Conservation (phyloP, 495 filamentous ascomycete species). For the Hyaloscypha finlandica region DNA sequence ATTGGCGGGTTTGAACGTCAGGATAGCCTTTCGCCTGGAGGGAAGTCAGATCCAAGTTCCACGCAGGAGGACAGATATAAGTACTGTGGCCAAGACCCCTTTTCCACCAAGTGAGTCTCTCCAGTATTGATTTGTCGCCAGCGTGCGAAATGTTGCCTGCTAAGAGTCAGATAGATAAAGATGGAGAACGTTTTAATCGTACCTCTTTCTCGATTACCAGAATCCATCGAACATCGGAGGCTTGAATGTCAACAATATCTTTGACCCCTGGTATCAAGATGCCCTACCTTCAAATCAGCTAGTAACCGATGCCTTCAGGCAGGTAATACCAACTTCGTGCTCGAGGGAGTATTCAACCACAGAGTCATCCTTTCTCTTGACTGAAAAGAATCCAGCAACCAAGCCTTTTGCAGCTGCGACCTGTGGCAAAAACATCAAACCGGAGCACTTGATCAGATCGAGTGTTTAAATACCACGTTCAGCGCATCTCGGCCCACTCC, state of each 20-base stretch:
- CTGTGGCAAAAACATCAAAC: conserved; percentile 36
- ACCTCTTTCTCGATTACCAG: conserved; percentile 94
- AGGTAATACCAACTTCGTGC: conserved; percentile 15
- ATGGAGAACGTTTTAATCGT: conserved; percentile 3
- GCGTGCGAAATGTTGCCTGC: conserved; percentile 80
- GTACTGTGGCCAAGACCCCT: conserved; percentile 71
- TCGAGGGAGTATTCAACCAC: conserved; percentile 25
- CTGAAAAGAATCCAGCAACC: conserved; percentile 53
- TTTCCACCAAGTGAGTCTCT: conserved; percentile 46
- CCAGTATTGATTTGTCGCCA: conserved; percentile 58
- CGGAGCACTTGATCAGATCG: neutral
- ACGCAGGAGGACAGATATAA: conserved; percentile 30
- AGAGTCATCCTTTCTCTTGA: conserved; percentile 27
- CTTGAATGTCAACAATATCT: conserved; percentile 54
- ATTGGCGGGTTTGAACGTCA: conserved; percentile 76
- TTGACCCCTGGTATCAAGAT: conserved; percentile 63
- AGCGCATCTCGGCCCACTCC: conserved; percentile 59
- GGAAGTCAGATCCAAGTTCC: conserved; percentile 22
- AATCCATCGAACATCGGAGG: conserved; percentile 65
- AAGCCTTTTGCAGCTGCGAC: conserved; percentile 76
- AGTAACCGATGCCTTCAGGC: neutral
- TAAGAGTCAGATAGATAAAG: neutral
- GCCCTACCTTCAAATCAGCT: conserved; percentile 47
- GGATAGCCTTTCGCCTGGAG: conserved; percentile 87
- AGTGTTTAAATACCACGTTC: conserved; percentile 57